These are phyloP conservation scores for Candolleomyces aberdarensis DNA, from an alignment of 768 basidiomycete genomes.

Conservation along the genomic window DNA sequence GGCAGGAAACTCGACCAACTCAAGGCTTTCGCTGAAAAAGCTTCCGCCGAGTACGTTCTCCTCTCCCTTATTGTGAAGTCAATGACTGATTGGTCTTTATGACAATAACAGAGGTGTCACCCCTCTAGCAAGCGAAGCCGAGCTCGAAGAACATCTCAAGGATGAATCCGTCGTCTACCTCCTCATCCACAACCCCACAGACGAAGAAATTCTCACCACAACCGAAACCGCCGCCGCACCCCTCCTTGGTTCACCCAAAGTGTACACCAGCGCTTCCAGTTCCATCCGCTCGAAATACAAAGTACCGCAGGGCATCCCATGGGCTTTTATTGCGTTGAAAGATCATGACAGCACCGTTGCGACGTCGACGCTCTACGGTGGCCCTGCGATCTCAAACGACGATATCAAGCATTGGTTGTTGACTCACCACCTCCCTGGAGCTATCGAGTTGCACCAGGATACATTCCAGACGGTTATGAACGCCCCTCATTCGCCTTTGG, in stretches of 20 bases:
- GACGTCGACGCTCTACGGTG: conserved; percentile 41
- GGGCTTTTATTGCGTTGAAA: conserved; percentile 68
- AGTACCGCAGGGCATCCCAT: conserved; percentile 38
- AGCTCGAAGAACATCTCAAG: conserved; percentile 36
- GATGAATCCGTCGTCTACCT: conserved; percentile 52
- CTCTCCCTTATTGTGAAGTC: conserved; percentile 1
- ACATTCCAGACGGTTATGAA: conserved; percentile 88
- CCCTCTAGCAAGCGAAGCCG: conserved; percentile 29
- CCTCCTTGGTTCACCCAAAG: conserved; percentile 45
- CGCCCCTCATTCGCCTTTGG: conserved; percentile 67
- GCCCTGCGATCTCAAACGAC: conserved; percentile 20
- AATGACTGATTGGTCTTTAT: not conserved
- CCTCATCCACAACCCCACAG: conserved; percentile 45
- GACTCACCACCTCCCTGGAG: conserved; percentile 67
- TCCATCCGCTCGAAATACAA: conserved; percentile 34
- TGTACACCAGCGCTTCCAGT: conserved; percentile 39
- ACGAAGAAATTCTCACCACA: conserved; percentile 30
- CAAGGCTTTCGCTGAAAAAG: conserved; percentile 71
- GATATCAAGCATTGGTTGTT: conserved; percentile 56
- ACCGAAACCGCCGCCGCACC: conserved; percentile 35
- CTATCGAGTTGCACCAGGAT: conserved; percentile 70
- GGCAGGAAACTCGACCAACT: conserved; percentile 70
- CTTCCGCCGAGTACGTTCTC: conserved; percentile 60
- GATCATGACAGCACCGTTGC: conserved; percentile 49
- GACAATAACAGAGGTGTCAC: conserved; percentile 23